A percentile compares a stretch with the other conserved stretches of the same genome.
Conservation (phyloP, 352 stramenopile genomes). For the Globisporangium nagaii region DNA sequence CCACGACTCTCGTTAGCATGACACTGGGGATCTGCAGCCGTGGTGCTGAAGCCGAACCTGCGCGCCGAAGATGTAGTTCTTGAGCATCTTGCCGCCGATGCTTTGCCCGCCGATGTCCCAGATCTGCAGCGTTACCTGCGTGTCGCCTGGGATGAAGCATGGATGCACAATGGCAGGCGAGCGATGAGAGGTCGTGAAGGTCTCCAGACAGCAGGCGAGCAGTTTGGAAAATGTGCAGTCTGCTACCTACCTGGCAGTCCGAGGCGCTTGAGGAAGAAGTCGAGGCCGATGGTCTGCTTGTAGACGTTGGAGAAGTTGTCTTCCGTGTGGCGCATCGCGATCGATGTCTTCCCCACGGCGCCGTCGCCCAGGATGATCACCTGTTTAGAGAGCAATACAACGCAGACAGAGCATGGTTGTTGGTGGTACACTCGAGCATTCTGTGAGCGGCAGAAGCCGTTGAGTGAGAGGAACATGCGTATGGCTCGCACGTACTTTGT, state of each 20-base stretch:
- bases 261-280: slow-evolving; percentile 94
- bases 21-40: too few species aligned
- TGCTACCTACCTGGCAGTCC: slow-evolving; percentile 63
- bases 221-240: too few species aligned
- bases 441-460: too few species aligned
- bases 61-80: slow-evolving; percentile 94
- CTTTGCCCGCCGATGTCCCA: slow-evolving; percentile 94
- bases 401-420: too few species aligned
- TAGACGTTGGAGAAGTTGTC: slow-evolving; percentile 91
- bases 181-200: not conserved
- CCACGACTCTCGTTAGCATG: not conserved
- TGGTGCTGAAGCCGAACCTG: too few species aligned
- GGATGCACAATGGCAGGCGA: too few species aligned
- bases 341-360: slow-evolving; percentile 94
- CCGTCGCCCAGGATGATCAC: slow-evolving; percentile 93
- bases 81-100: slow-evolving; percentile 82
- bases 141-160: slow-evolving; percentile 78
- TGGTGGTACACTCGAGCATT: too few species aligned
- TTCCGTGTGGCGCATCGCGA: slow-evolving; percentile 89
- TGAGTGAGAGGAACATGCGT: too few species aligned
- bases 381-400: slow-evolving; percentile 28
- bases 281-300: slow-evolving; percentile 94
- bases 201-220: not conserved
- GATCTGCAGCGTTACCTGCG: slow-evolving; percentile 90
- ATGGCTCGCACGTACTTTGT: slow-evolving; percentile 43